A percentile compares a stretch with the other conserved stretches of the same genome.
Conservation (phyloP, 2,329 filamentous ascomycete species). For the Talaromyces funiculosus region DNA sequence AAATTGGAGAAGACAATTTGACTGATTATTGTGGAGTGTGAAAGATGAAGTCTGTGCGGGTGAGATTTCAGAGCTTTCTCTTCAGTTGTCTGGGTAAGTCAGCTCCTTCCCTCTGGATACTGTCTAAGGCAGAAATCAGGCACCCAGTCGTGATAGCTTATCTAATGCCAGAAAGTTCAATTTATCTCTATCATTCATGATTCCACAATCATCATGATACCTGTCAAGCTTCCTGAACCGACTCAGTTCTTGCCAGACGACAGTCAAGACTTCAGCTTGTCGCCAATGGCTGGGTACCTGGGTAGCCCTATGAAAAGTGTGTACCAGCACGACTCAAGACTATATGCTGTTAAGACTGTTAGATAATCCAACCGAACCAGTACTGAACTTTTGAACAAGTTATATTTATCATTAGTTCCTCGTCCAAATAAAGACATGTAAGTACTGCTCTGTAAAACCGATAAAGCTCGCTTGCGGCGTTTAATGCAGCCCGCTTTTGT, state of each 20-base stretch:
- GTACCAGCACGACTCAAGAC: not conserved
- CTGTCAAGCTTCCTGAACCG: not conserved
- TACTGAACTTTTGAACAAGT: too few relatives aligned
- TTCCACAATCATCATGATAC: not conserved
- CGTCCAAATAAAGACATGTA: too few relatives aligned
- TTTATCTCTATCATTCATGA: not conserved
- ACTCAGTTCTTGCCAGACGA: not conserved
- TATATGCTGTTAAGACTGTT: not conserved
- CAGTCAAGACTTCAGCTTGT: not conserved
- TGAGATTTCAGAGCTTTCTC: not conserved
- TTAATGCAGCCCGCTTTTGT: slow-evolving; percentile 31
- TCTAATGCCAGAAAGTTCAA: not conserved
- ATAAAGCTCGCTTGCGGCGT: slow-evolving; percentile 34
- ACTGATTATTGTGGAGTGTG: not conserved
- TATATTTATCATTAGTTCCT: too few relatives aligned
- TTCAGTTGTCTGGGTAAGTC: not conserved
- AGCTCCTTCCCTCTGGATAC: not conserved
- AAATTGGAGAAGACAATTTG: not conserved
- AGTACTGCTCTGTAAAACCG: too few relatives aligned
- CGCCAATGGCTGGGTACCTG: not conserved
- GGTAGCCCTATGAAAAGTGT: not conserved
- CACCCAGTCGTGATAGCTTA: not conserved
- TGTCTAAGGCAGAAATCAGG: not conserved
- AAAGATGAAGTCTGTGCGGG: not conserved
- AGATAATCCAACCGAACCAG: not conserved